These are phyloP conservation scores for Ambrosiella cleistominuta DNA, from an alignment of 2,329 filamentous ascomycete species.

Conservation along the genomic window DNA sequence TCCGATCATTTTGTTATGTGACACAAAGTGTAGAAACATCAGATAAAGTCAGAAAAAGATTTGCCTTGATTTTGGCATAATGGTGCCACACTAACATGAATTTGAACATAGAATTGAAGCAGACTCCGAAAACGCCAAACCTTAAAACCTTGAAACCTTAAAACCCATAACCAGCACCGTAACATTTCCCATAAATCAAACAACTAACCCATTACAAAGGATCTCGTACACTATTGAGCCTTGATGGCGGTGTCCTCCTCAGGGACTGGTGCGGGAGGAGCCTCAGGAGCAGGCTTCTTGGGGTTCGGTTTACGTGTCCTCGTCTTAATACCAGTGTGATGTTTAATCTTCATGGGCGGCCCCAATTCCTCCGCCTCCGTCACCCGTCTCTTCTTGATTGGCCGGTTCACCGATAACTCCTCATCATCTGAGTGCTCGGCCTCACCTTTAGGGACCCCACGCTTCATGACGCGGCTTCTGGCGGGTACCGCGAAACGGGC, in stretches of 20 bases:
- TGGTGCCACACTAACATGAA: background rate
- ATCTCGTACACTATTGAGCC: background rate
- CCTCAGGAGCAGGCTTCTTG: conserved; percentile 5
- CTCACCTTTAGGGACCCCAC: conserved; percentile 22
- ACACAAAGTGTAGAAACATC: background rate
- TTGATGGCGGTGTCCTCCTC: background rate
- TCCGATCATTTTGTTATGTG: background rate
- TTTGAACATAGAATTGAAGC: background rate
- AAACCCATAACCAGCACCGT: background rate
- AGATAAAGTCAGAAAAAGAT: too few species aligned
- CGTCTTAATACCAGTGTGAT: conserved; percentile 14
- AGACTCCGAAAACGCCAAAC: background rate
- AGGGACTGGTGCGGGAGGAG: background rate
- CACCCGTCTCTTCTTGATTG: conserved; percentile 17
- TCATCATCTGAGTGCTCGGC: conserved; percentile 10
- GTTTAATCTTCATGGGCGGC: conserved; percentile 19
- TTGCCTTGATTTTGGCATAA: too few species aligned
- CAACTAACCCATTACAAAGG: background rate
- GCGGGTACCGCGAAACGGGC: conserved; percentile 15
- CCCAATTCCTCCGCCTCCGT: conserved; percentile 17
- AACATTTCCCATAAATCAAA: background rate
- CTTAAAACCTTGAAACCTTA: background rate
- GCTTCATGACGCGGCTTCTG: conserved; percentile 20
- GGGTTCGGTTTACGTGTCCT: conserved; percentile 9
- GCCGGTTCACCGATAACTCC: conserved; percentile 3